phyloP scores from a whole-genome alignment of 2,329 filamentous ascomycete genomes.

The Paraphaeosphaeria minitans region DNA sequence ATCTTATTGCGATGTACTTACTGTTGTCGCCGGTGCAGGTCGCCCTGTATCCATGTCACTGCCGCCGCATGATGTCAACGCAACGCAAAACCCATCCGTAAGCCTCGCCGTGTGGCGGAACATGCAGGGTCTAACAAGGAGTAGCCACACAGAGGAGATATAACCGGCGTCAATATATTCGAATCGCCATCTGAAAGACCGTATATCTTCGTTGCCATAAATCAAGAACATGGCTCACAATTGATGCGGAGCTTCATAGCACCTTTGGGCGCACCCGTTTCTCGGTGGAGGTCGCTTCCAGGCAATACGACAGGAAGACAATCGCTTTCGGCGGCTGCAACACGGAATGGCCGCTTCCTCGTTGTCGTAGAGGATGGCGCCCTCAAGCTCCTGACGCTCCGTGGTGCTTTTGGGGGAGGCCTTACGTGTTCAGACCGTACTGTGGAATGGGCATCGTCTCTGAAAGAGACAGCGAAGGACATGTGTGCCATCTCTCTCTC shows the following conservation, averaged over 20 bases:
- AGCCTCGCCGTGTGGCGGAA: conserved; percentile 4
- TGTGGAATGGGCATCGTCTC: conserved; percentile 14
- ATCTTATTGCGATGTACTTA: neutral
- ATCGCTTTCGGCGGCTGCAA: conserved; percentile 18
- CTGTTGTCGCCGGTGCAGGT: neutral
- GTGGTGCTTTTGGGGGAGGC: conserved; percentile 17
- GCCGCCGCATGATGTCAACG: neutral
- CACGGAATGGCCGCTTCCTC: conserved; percentile 23
- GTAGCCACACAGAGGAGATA: conserved; percentile 21
- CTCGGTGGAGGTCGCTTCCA: conserved; percentile 16
- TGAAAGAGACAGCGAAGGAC: conserved; percentile 12
- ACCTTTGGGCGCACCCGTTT: conserved; percentile 13
- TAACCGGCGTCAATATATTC: conserved; percentile 23
- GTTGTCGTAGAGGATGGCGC: conserved; percentile 20
- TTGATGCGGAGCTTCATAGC: conserved; percentile 24
- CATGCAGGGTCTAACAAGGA: conserved; percentile 12
- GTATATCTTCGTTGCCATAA: conserved; percentile 27
- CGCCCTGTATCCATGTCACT: neutral
- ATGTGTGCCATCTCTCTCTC: conserved; percentile 21
- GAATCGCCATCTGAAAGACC: conserved; percentile 19
- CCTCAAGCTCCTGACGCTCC: conserved; percentile 21
- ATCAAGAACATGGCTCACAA: conserved; percentile 23
- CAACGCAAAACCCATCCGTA: conserved; percentile 18
- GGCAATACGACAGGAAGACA: conserved; percentile 15
- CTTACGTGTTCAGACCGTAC: conserved; percentile 18